phyloP scores from a whole-genome alignment of 2,329 filamentous ascomycete genomes.

The Monilinia laxa region DNA sequence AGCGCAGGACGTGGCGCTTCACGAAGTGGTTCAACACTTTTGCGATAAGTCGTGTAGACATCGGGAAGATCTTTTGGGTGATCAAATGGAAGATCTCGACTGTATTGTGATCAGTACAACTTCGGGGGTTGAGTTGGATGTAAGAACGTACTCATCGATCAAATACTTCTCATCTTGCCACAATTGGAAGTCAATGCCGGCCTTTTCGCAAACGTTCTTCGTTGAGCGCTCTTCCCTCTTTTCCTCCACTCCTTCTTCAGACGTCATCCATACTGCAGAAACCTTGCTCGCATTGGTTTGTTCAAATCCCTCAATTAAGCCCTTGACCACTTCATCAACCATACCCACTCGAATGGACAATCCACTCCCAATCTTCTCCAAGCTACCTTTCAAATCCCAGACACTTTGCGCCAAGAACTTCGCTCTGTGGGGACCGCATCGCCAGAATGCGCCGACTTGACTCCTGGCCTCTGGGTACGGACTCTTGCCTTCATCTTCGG shows the following conservation, averaged over 20 bases:
- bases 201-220: constrained; percentile 51
- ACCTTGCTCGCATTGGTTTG: constrained; percentile 46
- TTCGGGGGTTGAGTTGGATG: neutral
- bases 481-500: constrained; percentile 45
- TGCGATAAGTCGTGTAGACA: constrained; percentile 73
- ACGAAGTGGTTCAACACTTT: constrained; percentile 69
- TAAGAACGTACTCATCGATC: constrained; percentile 67
- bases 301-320: constrained; percentile 54
- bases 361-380: constrained; percentile 59
- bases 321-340: constrained; percentile 56
- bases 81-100: constrained; percentile 63
- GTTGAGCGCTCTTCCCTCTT: constrained; percentile 60
- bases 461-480: constrained; percentile 71
- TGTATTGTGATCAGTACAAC: constrained; percentile 39
- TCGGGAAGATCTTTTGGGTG: constrained; percentile 64
- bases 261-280: constrained; percentile 70
- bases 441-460: constrained; percentile 65
- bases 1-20: constrained; percentile 59
- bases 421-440: constrained; percentile 69
- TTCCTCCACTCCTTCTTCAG: constrained; percentile 69
- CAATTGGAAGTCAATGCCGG: constrained; percentile 58
- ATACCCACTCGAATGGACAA: constrained; percentile 64
- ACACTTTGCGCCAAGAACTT: constrained; percentile 72
- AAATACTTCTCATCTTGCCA: constrained; percentile 78
- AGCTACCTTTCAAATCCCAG: constrained; percentile 66